phyloP scores from a whole-genome alignment of 768 basidiomycete genomes.

The Leucocoprinus birnbaumii region DNA sequence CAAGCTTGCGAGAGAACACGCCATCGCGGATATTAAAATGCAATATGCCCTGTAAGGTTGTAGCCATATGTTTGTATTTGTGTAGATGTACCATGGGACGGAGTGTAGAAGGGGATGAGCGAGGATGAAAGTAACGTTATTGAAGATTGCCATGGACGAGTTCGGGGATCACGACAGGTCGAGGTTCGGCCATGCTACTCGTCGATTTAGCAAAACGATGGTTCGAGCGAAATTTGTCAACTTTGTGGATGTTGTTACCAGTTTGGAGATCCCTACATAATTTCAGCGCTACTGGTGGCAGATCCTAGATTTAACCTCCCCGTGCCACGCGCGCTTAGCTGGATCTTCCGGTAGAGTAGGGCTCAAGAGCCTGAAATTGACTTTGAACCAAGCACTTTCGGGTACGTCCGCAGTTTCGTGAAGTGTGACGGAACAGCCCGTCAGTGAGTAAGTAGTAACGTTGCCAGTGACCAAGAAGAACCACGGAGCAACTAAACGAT shows the following conservation, averaged over 20 bases:
- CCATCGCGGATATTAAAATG: conserved; percentile 11
- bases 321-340: conserved; percentile 6
- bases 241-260: background rate
- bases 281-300: background rate
- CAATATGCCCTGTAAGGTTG: conserved; percentile 5
- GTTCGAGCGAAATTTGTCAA: background rate
- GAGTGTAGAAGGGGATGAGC: conserved; percentile 8
- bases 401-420: conserved; percentile 5
- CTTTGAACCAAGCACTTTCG: conserved; percentile 2
- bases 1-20: conserved; percentile 7
- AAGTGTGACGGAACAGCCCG: conserved; percentile 4
- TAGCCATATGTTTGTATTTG: conserved; percentile 8
- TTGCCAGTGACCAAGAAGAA: conserved; percentile 4
- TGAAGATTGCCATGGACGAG: conserved; percentile 1
- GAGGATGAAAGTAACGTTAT: conserved; percentile 1
- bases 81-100: conserved; percentile 6
- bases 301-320: conserved; percentile 10
- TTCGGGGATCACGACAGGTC: background rate
- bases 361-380: conserved; percentile 3
- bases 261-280: conserved; percentile 8
- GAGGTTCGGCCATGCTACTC: conserved; percentile 1
- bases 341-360: conserved; percentile 7
- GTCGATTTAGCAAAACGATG: background rate
- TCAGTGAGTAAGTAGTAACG: conserved; percentile 1
- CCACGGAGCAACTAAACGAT: background rate